These are phyloP conservation scores for Podospora bellae-mahoneyi DNA, from an alignment of 495 filamentous ascomycete species.

Conservation along the genomic window DNA sequence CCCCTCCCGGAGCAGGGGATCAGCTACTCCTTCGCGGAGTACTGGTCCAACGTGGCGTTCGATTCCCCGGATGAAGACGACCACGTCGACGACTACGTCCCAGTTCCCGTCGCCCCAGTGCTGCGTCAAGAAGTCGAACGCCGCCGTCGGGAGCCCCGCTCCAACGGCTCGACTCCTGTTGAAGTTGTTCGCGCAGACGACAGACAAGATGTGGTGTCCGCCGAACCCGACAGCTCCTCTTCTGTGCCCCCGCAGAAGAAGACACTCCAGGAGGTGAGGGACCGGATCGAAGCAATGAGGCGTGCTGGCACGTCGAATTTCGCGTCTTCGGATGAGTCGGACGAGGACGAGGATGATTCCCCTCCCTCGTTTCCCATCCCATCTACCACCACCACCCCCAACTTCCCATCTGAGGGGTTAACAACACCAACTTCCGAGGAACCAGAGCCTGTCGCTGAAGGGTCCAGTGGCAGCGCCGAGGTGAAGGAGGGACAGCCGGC, in stretches of 20 bases:
- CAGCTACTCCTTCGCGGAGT: not conserved
- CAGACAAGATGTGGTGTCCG: not conserved
- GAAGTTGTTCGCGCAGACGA: not conserved
- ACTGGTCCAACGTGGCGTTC: not conserved
- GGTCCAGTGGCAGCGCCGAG: not conserved
- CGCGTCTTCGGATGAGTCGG: no score
- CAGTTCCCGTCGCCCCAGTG: not conserved
- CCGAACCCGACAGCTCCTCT: not conserved
- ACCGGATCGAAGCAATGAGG: not conserved
- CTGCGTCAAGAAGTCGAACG: not conserved
- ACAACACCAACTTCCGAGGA: not conserved
- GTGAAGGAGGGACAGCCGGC: not conserved
- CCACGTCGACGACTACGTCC: not conserved
- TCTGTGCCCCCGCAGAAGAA: not conserved
- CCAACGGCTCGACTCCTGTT: not conserved
- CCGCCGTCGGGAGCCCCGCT: not conserved
- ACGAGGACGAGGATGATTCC: not conserved
- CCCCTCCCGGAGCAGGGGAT: not conserved
- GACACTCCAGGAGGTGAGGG: not conserved
- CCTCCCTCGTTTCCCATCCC: not conserved
- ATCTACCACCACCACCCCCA: not conserved
- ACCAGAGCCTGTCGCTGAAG: conserved; percentile 1
- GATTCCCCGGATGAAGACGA: not conserved
- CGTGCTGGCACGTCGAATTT: not conserved
- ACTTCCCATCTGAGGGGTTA: not conserved